phyloP scores from a whole-genome alignment of 129 eudicot genomes.

The Apium graveolens region DNA sequence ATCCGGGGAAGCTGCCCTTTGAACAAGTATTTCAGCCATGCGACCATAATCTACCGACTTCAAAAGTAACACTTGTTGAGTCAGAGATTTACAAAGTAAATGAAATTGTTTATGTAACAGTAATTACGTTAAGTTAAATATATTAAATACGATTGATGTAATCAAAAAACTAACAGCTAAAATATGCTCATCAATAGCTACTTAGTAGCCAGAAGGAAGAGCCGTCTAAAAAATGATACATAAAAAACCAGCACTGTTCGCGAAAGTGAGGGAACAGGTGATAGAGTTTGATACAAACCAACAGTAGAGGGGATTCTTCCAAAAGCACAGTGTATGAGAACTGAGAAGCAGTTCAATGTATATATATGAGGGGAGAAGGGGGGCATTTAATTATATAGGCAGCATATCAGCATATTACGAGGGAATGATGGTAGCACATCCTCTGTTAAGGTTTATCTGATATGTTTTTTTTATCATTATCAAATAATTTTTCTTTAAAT shows the following conservation, averaged over 20 bases:
- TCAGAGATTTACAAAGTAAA: conserved; percentile 39
- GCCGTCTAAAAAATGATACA: neutral
- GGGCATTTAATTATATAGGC: conserved; percentile 5
- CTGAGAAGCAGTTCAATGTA: neutral
- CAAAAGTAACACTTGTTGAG: conserved; percentile 53
- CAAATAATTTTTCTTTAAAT: too few species aligned
- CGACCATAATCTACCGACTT: conserved; percentile 99
- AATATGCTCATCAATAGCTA: neutral
- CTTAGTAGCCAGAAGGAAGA: neutral
- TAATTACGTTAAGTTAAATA: neutral
- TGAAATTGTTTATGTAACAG: conserved; percentile 17
- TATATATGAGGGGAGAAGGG: neutral
- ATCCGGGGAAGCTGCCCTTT: conserved; percentile 86
- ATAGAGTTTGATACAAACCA: neutral
- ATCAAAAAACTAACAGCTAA: neutral
- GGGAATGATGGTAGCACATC: neutral
- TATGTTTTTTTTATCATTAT: too few species aligned
- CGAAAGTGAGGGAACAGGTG: neutral
- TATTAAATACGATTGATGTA: neutral
- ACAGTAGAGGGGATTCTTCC: neutral
- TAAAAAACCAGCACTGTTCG: neutral
- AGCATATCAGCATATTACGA: conserved; percentile 5
- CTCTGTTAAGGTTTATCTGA: conserved; percentile 9
- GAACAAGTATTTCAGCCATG: conserved; percentile 99
- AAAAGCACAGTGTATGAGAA: neutral